A percentile compares a stretch with the other conserved stretches of the same genome.
These are phyloP conservation scores for Pythium coloratum DNA, from an alignment of 352 stramenopile genomes.

Conservation along the genomic window DNA sequence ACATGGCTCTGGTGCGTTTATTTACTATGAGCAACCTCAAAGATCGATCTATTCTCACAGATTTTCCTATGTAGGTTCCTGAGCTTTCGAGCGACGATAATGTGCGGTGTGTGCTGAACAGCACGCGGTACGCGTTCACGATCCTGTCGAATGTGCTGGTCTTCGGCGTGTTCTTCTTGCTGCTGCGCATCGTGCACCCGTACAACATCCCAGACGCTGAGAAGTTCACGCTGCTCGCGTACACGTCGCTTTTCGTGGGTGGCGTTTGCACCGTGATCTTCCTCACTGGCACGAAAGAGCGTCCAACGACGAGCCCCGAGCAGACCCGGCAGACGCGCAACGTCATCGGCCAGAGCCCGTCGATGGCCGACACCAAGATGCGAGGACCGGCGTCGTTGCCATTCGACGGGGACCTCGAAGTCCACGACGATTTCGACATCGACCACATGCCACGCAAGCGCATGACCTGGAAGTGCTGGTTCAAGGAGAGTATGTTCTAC, in stretches of 20 bases:
- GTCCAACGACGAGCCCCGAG: conserved; percentile 31
- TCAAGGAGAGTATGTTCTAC: conserved; percentile 82
- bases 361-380: conserved; percentile 48
- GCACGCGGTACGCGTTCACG: conserved; percentile 80
- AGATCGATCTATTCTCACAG: background rate
- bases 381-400: conserved; percentile 46
- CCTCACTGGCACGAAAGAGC: conserved; percentile 67
- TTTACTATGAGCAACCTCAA: background rate
- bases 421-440: conserved; percentile 32
- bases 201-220: conserved; percentile 62
- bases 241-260: conserved; percentile 67
- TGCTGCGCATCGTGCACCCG: conserved; percentile 57
- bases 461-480: conserved; percentile 82
- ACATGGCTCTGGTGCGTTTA: conserved; percentile 77
- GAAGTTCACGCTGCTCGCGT: conserved; percentile 80
- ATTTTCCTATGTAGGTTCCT: conserved; percentile 39
- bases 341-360: conserved; percentile 45
- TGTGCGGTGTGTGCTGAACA: conserved; percentile 79
- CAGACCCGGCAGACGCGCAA: conserved; percentile 28
- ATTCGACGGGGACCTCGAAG: conserved; percentile 52
- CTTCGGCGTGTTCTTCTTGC: conserved; percentile 76
- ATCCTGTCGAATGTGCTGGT: conserved; percentile 88
- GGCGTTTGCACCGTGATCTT: conserved; percentile 66
- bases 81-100: conserved; percentile 80
- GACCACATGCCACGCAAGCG: conserved; percentile 33